Evolutionary conservation across 139 green algal species (phyloP).

Genomic region (Coelastrella sp.): DNA sequence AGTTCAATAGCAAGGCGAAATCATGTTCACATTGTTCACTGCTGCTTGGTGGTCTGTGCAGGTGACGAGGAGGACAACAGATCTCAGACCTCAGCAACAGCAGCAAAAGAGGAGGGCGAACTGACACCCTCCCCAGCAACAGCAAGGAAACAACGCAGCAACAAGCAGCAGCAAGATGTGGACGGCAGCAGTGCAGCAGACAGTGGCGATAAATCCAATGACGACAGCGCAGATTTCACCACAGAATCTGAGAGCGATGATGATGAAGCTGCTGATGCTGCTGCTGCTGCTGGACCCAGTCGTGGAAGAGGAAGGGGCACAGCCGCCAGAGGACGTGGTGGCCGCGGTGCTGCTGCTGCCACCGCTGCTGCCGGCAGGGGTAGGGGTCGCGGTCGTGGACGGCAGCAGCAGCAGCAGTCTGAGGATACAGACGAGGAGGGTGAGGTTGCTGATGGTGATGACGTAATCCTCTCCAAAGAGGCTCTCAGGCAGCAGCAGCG

Average conservation of each 20-base stretch:
- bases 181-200: constrained; percentile 12
- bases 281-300: background rate
- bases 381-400: background rate
- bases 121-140: background rate
- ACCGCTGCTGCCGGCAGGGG: background rate
- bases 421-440: background rate
- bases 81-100: background rate
- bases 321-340: background rate
- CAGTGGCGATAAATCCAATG: background rate
- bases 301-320: background rate
- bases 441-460: constrained; percentile 8
- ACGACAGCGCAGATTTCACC: constrained; percentile 16
- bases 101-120: constrained; percentile 3
- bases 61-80: background rate
- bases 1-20: too few relatives aligned
- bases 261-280: background rate
- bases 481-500: constrained; percentile 3
- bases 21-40: too few relatives aligned
- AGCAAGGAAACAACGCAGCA: background rate
- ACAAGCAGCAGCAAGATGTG: background rate
- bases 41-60: background rate
- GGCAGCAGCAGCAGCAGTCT: background rate
- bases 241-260: constrained; percentile 14
- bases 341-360: background rate
- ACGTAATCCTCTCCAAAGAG: constrained; percentile 23